phyloP scores from a whole-genome alignment of 306 rosid genomes.

The Aeschynomene evenia region DNA sequence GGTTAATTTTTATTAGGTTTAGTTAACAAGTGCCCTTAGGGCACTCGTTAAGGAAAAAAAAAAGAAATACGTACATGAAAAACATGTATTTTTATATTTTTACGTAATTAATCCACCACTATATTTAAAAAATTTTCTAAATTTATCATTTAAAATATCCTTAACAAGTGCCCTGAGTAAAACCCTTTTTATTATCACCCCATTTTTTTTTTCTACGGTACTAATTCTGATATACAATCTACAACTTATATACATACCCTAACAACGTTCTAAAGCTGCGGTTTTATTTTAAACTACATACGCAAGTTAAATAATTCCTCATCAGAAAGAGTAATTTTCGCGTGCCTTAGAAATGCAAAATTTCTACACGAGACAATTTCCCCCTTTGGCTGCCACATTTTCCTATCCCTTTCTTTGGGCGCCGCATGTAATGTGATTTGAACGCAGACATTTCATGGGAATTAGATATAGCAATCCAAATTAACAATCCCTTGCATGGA shows the following conservation, averaged over 20 bases:
- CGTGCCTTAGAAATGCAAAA: constrained; percentile 19
- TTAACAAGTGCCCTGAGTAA: too few species aligned
- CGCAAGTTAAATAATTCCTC: not conserved
- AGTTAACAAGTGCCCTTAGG: too few species aligned
- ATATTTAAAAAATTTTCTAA: too few species aligned
- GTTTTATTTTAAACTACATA: not conserved
- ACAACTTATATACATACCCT: not conserved
- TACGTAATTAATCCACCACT: too few species aligned
- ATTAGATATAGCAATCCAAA: not conserved
- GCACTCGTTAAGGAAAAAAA: too few species aligned
- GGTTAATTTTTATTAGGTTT: too few species aligned
- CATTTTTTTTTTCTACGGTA: not conserved
- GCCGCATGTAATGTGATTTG: constrained; percentile 34
- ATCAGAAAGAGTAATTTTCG: not conserved
- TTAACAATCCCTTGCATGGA: constrained; percentile 44
- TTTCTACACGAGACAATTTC: not conserved
- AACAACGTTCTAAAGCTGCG: constrained; percentile 34
- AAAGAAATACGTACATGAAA: too few species aligned
- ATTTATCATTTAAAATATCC: too few species aligned
- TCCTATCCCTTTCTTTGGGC: constrained; percentile 17
- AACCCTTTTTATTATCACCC: too few species aligned
- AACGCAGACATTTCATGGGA: constrained; percentile 19
- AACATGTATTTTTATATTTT: too few species aligned
- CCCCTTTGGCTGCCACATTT: not conserved
- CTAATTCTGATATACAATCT: not conserved